Base-by-base conservation (phyloP, 805 yeast species). In the Candida maesae region DNA sequence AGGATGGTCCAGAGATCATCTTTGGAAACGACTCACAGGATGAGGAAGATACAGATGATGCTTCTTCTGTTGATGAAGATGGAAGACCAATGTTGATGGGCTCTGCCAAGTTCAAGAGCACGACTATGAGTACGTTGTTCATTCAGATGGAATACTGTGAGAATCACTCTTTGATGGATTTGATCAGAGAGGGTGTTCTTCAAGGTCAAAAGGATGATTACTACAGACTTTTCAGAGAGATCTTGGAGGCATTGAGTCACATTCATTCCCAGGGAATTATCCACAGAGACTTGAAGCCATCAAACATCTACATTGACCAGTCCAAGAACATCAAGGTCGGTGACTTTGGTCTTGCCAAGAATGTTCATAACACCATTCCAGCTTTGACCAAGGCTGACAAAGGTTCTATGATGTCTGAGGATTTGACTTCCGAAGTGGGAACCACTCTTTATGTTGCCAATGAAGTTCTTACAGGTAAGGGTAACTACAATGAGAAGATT, bases 91-190 rank as follows among this genome's bases (percentile, higher is more conserved):
- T 9, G 15, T 26, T 52, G 30, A 47, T 49, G 17, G 55, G 41
- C 7, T 47, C 58, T 18, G 49, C 47, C 10, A 47, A 41, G 40
- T 33, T 42, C 31, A 45, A 30, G 35, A 48, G 16, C 14, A 67
- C 66, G 43, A 61, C 66, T 33, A 69, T 68, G 48, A 84, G 90
- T 39, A 88, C 95, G 0, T 64, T 93, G 23, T 93, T 86, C 59
- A 93, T 93, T 51, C 99, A 93, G 58, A 93, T 93, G 99, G 99
- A 93, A 61, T 93, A 93, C 55, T 93, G 99, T 64, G 99, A 93
- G 56, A 93, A 91, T 57, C 87, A 86, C 43, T 91, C 99, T 0
- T 64, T 93, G 21, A 74, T 76, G 38, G 96, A 93, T 63, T 66
- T 93, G 46, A 91, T 93, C 35, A 76, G 72, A 39, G 75, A 78